Evolutionary conservation across 352 stramenopile genomes (phyloP).

Genomic region (Thalassiosira exigua): DNA sequence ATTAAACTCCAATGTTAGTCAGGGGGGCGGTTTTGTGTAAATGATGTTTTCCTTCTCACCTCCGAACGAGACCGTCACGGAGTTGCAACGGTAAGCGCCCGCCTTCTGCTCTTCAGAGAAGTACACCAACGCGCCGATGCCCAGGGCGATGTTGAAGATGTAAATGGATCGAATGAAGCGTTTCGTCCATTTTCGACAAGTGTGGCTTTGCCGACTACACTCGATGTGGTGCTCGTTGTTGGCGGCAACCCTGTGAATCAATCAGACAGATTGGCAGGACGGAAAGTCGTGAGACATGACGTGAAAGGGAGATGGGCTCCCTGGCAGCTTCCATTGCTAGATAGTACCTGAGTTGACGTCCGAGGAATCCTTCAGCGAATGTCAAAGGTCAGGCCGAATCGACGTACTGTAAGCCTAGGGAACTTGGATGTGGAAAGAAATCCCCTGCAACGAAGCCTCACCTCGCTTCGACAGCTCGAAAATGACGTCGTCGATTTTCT

Average conservation of each 20-base stretch:
- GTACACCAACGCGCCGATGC: conserved; percentile 11
- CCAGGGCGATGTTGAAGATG: conserved; percentile 20
- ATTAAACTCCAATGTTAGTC: too few species aligned
- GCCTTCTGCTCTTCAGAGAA: conserved; percentile 18
- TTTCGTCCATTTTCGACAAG: conserved; percentile 23
- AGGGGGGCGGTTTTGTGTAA: too few species aligned
- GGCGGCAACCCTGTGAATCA: conserved; percentile 11
- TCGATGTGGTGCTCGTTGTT: conserved; percentile 12
- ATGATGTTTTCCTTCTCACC: too few species aligned
- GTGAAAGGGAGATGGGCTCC: too few species aligned
- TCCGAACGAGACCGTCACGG: conserved; percentile 30
- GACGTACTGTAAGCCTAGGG: too few species aligned
- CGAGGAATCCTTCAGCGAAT: conserved; percentile 36
- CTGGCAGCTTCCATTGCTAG: too few species aligned
- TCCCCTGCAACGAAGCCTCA: too few species aligned
- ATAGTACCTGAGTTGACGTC: conserved; percentile 10
- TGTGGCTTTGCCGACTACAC: conserved; percentile 11
- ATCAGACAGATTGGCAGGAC: too few species aligned
- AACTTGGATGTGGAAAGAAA: too few species aligned
- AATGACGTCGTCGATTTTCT: conserved; percentile 50
- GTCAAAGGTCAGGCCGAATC: too few species aligned
- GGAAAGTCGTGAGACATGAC: too few species aligned
- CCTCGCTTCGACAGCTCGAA: conserved; percentile 23
- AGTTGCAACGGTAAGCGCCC: conserved; percentile 40
- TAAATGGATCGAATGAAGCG: conserved; percentile 47